Evolutionary conservation across 2,329 filamentous ascomycete genomes (phyloP), one percentile per base, ranked within the genome.

Genomic region (Colletotrichum falcatum): DNA sequence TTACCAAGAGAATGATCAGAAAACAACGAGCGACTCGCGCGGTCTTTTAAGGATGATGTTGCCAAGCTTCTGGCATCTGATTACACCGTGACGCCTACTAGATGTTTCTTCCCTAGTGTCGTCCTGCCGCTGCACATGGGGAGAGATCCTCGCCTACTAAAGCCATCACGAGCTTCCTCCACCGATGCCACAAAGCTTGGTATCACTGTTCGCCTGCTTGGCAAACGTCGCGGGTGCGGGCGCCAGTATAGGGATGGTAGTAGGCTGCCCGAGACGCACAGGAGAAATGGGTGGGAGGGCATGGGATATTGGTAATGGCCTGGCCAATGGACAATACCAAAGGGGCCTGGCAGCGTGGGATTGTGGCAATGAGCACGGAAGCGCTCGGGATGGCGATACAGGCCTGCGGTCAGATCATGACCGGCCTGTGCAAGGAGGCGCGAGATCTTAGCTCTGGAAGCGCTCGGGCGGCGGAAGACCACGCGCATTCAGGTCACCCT

Each of bases 111-210:
- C 7, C 11, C 5, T 9, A 1, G 14, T 28, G 48, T 28, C 62
- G 54, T 30, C 14, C 5, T 23, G 39, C 33, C 46, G 33, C 28
- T 23, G 18, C 20, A 63, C 61, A 20, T 51, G 18, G 48, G 30
- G 20, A 8, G 23, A 1, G 37, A 46, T 8, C 44, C 16, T 42
- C 18, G 18, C n/a, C 30, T 26, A n/a, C 48, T 54, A 37, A 66
- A 55, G 48, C 42, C 51, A 37, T 39, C 48, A 12, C 11, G 23
- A 28, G 37, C 14, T 48, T 44, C 20, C n/a, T 58, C 20, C 16
- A 16, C 23, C 14, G 33, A 48, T 65, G 69, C 65, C 69, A 70
- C 65, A 70, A 71, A 70, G 65, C 69, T 71, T 71, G 65, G 69
- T 71, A 70, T 53, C n/a, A 11, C 33, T 51, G 16, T 23, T 46